phyloP scores from a whole-genome alignment of 371 early-diverging fungal species.

The Capillidium rhysosporum region DNA sequence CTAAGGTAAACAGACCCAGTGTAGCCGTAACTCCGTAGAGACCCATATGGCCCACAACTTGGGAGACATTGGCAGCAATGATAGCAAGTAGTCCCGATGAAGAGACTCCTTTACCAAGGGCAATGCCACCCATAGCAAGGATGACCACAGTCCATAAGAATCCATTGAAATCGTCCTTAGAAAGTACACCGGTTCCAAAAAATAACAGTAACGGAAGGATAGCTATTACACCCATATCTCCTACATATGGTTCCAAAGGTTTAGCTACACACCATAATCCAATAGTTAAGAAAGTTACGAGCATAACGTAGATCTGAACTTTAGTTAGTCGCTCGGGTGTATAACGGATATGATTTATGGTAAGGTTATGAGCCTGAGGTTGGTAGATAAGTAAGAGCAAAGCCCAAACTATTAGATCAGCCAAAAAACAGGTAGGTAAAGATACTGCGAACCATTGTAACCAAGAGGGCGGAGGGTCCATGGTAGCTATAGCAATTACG shows the following conservation, averaged over 20 bases:
- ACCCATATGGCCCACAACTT: slow-evolving; percentile 35
- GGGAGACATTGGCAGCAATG: slow-evolving; percentile 47
- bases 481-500: slow-evolving; percentile 62
- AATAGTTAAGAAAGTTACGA: slow-evolving; percentile 48
- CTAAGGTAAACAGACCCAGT: slow-evolving; percentile 42
- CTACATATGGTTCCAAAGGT: slow-evolving; percentile 42
- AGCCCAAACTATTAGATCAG: slow-evolving; percentile 58
- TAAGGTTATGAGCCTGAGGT: slow-evolving; percentile 21
- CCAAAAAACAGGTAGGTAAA: slow-evolving; percentile 46
- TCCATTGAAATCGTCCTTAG: slow-evolving; percentile 88
- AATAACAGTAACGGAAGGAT: slow-evolving; percentile 79
- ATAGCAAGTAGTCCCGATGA: slow-evolving; percentile 62
- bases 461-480: slow-evolving; percentile 75
- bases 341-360: slow-evolving; percentile 30
- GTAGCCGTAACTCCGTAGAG: slow-evolving; percentile 43
- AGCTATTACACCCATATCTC: slow-evolving; percentile 86
- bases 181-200: slow-evolving; percentile 71
- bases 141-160: slow-evolving; percentile 87
- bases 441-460: slow-evolving; percentile 62
- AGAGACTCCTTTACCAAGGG: slow-evolving; percentile 77
- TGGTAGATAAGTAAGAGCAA: slow-evolving; percentile 50
- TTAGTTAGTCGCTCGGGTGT: slow-evolving; percentile 30
- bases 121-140: slow-evolving; percentile 86
- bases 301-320: slow-evolving; percentile 48
- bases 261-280: slow-evolving; percentile 73